Evolutionary conservation across 306 rosid genomes (phyloP), one percentile per base, ranked within the genome.

Genomic region (Datisca glomerata): DNA sequence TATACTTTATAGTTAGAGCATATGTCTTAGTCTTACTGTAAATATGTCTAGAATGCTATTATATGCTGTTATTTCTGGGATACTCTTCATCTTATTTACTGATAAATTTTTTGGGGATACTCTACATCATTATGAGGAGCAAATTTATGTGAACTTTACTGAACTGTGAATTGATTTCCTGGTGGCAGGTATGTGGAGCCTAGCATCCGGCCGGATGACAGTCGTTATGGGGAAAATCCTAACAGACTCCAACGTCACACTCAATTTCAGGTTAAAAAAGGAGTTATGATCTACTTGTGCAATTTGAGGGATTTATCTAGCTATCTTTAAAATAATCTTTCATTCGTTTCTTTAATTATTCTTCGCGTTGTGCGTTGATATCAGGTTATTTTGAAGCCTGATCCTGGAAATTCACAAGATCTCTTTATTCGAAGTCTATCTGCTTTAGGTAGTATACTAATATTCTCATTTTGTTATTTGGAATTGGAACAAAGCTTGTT

Each of bases 401-500:
- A 87, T 67, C 97, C 97, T 62, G 97, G 94, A 68, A 87, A 87
- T 63, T 83, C 97, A 0, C 97, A 83, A 73, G 97, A 83, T 66
- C 93, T 87, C 65, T 83, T 72, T 55, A 82, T 87, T 43, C 61
- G 45, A 54, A 87, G 97, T 73, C 71, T 87, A 33, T 76, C 97
- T 25, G 94, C 97, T 55, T 47, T 87, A 79, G 94, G 97, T 87
- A 68, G 49, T 65, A 44, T 45, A 18, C 49, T 22, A 43, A 47
- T 41, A 28, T 45, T 57, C 55, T 33, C 13, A 18, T 19, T 24
- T 64, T 42, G 39, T 25, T 39, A 35, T 43, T 24, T 12, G n/a
- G n/a, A n/a, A n/a, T n/a, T n/a, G n/a, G n/a, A n/a, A n/a, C n/a
- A n/a, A n/a, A n/a, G n/a, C n/a, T n/a, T n/a, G n/a, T n/a, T n/a